These are phyloP conservation scores for Capsicum pubescens DNA, from an alignment of 257 asterid genomes.

Conservation along the genomic window DNA sequence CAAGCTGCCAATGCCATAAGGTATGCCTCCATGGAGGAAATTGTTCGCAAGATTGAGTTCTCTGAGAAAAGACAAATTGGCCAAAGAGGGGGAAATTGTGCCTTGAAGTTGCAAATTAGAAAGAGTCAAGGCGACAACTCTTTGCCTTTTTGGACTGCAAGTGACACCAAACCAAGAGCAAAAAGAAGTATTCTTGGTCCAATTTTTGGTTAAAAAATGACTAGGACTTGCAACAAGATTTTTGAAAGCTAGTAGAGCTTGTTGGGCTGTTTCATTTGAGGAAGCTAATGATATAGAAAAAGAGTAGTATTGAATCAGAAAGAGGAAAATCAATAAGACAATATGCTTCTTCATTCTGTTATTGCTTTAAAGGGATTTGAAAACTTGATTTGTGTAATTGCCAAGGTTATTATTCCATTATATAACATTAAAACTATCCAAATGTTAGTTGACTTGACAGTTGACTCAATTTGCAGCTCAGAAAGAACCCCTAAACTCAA, in stretches of 20 bases:
- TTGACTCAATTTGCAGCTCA: too few species aligned
- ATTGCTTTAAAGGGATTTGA: too few species aligned
- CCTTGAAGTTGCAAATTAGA: slow-evolving; percentile 39
- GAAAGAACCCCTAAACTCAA: too few species aligned
- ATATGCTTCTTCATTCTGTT: not conserved
- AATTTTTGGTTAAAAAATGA: too few species aligned
- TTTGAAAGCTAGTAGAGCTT: too few species aligned
- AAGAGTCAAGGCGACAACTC: slow-evolving; percentile 37
- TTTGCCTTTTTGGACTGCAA: slow-evolving; percentile 12
- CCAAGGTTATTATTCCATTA: too few species aligned
- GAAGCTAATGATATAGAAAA: slow-evolving; percentile 26
- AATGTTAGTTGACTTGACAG: too few species aligned
- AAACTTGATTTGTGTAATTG: too few species aligned
- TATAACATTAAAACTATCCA: too few species aligned
- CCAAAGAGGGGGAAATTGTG: slow-evolving; percentile 37
- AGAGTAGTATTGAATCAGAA: not conserved
- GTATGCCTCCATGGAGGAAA: slow-evolving; percentile 30
- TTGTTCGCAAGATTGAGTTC: slow-evolving; percentile 37
- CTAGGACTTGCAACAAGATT: too few species aligned
- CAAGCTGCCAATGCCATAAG: slow-evolving; percentile 19
- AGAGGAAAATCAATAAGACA: not conserved
- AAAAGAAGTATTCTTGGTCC: too few species aligned
- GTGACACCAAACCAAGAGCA: too few species aligned
- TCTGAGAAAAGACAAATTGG: slow-evolving; percentile 43
- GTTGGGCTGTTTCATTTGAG: slow-evolving; percentile 32